Evolutionary conservation across 2,329 filamentous ascomycete species (phyloP).

Genomic region (Sclerotinia spermophila): DNA sequence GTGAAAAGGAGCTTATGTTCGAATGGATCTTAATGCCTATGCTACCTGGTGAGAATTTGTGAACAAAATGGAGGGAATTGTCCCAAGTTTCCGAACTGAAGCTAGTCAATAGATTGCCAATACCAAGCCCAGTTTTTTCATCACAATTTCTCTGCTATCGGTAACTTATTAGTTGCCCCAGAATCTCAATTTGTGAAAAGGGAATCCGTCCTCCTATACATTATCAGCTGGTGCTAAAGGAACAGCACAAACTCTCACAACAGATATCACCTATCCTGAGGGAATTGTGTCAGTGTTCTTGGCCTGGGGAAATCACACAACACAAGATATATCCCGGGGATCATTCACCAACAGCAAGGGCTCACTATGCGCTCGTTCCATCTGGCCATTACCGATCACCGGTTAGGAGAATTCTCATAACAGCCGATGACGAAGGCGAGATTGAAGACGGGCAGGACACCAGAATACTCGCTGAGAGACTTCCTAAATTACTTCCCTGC

Average conservation of each 20-base stretch:
- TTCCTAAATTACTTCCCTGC: slow-evolving; percentile 36
- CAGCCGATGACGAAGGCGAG: slow-evolving; percentile 29
- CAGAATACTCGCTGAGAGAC: slow-evolving; percentile 31
- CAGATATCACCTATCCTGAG: background rate
- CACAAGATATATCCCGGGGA: slow-evolving; percentile 1
- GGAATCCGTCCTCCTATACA: background rate
- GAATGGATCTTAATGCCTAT: slow-evolving; percentile 43
- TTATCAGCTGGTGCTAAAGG: background rate
- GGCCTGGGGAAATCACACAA: slow-evolving; percentile 13
- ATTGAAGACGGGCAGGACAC: slow-evolving; percentile 36
- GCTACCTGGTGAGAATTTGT: slow-evolving; percentile 26
- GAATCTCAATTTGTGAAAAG: background rate
- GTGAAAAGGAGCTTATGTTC: slow-evolving; percentile 39
- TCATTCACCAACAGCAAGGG: slow-evolving; percentile 15
- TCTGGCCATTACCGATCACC: background rate
- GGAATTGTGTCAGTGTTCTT: background rate
- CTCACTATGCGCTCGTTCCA: slow-evolving; percentile 16
- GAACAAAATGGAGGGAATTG: slow-evolving; percentile 37
- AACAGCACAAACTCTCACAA: background rate
- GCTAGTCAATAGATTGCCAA: slow-evolving; percentile 36
- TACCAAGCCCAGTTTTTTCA: slow-evolving; percentile 35
- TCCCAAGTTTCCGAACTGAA: slow-evolving; percentile 36
- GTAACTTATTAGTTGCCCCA: background rate
- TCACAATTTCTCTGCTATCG: slow-evolving; percentile 1
- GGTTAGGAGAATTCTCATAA: slow-evolving; percentile 8